Evolutionary conservation across 2,329 filamentous ascomycete genomes (phyloP).

Genomic region (Colletotrichum destructivum): DNA sequence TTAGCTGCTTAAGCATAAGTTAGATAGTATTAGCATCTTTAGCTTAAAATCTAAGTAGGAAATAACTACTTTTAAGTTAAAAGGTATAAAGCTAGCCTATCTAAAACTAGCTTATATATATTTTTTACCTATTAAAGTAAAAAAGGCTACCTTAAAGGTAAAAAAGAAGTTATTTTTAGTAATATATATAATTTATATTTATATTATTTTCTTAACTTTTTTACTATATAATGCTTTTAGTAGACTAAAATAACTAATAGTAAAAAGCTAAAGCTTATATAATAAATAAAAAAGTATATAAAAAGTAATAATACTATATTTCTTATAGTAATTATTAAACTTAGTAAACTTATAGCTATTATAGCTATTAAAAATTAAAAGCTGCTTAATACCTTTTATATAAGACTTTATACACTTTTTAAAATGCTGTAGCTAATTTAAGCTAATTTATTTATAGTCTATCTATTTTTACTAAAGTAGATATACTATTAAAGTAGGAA

Average conservation of each 20-base stretch:
- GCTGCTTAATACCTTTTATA: too few species aligned
- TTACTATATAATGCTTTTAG: background rate
- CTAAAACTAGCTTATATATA: background rate
- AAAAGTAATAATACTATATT: background rate
- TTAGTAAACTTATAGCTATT: background rate
- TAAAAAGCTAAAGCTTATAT: conserved; percentile 6
- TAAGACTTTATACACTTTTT: too few species aligned
- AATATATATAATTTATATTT: background rate
- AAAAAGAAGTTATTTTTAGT: background rate
- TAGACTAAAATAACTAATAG: background rate
- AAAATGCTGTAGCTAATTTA: too few species aligned
- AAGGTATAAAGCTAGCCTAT: background rate
- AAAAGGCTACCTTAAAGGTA: background rate
- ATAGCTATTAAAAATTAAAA: background rate
- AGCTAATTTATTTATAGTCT: too few species aligned
- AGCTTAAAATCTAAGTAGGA: background rate
- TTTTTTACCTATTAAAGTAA: conserved; percentile 1
- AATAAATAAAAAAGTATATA: background rate
- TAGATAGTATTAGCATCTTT: background rate
- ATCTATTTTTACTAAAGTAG: too few species aligned
- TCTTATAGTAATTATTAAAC: conserved; percentile 6
- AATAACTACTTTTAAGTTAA: conserved; percentile 6
- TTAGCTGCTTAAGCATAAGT: background rate
- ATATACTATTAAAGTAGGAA: too few species aligned
- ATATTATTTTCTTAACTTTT: background rate